A percentile compares a stretch with the other conserved stretches of the same genome.
Conservation (phyloP, 2,329 filamentous ascomycete genomes). For the Pseudocercospora crystallina region DNA sequence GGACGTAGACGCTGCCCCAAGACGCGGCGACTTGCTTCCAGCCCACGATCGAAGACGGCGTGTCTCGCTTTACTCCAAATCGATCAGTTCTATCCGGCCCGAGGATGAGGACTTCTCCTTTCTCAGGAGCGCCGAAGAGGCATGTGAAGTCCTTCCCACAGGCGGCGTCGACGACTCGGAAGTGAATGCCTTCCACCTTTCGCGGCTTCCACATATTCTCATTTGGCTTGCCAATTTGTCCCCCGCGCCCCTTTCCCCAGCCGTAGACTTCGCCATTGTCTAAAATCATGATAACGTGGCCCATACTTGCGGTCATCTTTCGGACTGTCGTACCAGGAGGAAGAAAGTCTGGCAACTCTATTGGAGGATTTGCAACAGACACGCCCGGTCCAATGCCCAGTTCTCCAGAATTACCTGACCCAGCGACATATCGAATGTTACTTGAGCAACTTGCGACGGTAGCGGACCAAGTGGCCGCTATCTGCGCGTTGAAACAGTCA, state of each 20-base stretch:
- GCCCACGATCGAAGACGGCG: slow-evolving; percentile 53
- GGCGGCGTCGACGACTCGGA: slow-evolving; percentile 64
- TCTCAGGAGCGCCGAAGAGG: slow-evolving; percentile 55
- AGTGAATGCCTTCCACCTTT: slow-evolving; percentile 59
- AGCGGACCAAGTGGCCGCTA: slow-evolving; percentile 75
- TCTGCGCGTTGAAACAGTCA: no score
- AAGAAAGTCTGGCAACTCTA: slow-evolving; percentile 62
- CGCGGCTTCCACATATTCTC: slow-evolving; percentile 59
- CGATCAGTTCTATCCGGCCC: slow-evolving; percentile 76
- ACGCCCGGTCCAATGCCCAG: slow-evolving; percentile 59
- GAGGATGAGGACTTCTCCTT: slow-evolving; percentile 65
- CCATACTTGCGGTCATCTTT: slow-evolving; percentile 71
- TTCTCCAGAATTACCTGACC: slow-evolving; percentile 69
- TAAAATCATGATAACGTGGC: slow-evolving; percentile 73
- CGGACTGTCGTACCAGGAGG: slow-evolving; percentile 58
- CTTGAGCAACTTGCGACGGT: slow-evolving; percentile 59
- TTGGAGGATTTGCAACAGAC: slow-evolving; percentile 37
- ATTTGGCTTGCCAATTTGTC: slow-evolving; percentile 68
- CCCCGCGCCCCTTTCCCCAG: slow-evolving; percentile 85
- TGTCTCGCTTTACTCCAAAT: slow-evolving; percentile 45
- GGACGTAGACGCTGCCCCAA: slow-evolving; percentile 78
- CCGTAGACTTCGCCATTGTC: slow-evolving; percentile 76
- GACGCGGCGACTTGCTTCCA: slow-evolving; percentile 74
- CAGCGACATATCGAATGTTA: slow-evolving; percentile 60
- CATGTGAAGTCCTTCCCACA: slow-evolving; percentile 88